These are phyloP conservation scores for Chalciporus sp. DNA, from an alignment of 1,284 basidiomycete species.

Conservation along the genomic window DNA sequence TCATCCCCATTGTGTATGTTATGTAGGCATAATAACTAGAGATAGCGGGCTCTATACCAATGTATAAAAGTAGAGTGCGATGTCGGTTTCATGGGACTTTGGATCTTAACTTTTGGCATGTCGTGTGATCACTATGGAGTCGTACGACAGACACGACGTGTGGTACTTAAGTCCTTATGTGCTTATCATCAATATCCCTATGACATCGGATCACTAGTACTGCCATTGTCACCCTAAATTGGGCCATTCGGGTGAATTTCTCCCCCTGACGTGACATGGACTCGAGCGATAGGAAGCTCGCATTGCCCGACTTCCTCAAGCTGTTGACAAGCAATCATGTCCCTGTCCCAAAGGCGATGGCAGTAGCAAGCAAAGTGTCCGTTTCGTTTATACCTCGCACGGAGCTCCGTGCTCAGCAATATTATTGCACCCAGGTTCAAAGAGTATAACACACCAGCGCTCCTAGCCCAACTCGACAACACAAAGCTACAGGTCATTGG, in stretches of 20 bases:
- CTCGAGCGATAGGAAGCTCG: conserved; percentile 46
- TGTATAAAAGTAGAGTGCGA: not conserved
- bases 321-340: conserved; percentile 65
- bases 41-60: conserved; percentile 25
- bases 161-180: no score
- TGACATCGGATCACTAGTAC: no score
- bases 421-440: conserved; percentile 61
- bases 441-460: conserved; percentile 62
- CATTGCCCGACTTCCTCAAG: conserved; percentile 76
- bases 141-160: not conserved
- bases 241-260: not conserved
- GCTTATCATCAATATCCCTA: no score
- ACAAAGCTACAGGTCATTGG: conserved; percentile 58
- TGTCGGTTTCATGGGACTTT: not conserved
- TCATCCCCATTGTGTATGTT: conserved; percentile 8
- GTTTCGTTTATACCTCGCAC: conserved; percentile 26
- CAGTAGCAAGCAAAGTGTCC: conserved; percentile 76
- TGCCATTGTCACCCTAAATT: not conserved
- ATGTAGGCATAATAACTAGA: conserved; percentile 12
- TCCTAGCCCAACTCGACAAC: conserved; percentile 61
- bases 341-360: conserved; percentile 75
- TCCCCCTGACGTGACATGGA: not conserved
- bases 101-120: not conserved
- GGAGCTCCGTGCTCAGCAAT: conserved; percentile 7
- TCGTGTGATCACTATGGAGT: not conserved